Base-by-base conservation (phyloP, 371 early-diverging fungal species). In the Vairimorpha apis region DNA sequence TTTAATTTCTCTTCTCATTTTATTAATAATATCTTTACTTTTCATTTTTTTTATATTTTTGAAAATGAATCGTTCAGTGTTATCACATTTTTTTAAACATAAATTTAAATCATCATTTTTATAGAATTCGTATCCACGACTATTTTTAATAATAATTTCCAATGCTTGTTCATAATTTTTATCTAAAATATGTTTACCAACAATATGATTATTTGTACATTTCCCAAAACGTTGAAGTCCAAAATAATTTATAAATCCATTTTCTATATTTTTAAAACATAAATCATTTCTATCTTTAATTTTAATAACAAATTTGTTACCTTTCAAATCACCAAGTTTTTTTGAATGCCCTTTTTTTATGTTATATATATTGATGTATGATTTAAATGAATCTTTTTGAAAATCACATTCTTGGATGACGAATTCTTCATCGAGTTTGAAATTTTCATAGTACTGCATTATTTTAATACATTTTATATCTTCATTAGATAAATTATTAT, bases 161-260 rank as follows among this genome's bases (percentile, higher is more conserved):
- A 81, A 1, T 10, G 81, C 83, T 29, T 78, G 68, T 45, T 78
- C 55, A 87, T 88, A 95, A 8, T 92, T 78, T 18, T 84, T 86
- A 47, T 88, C 82, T 43, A 96, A 81, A 71, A 94, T 84, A 0
- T 86, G 86, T 5, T 88, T 80, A 1, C 99, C 99, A 25, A 94
- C 85, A 13, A 86, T 84, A 77, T 94, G 91, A 2, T 95, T 93
- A 16, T 88, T 85, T 35, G 91, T 85, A 2, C 86, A 80, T 5
- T 91, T 91, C 23, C 99, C 99, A 81, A 98, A 98, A 38, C 99
- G 86, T 82, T 98, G 99, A 89, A 91, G 90, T 21, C 94, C 99
- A 83, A 88, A 98, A 84, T 96, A 98, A 82, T 98, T 98, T 76
- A 95, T 86, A 78, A 94, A 96, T 0, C 65, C 53, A 12, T 35